A percentile compares a stretch with the other conserved stretches of the same genome.
Evolutionary conservation across 306 rosid genomes (phyloP).

Genomic region (Cucurbita maxima): DNA sequence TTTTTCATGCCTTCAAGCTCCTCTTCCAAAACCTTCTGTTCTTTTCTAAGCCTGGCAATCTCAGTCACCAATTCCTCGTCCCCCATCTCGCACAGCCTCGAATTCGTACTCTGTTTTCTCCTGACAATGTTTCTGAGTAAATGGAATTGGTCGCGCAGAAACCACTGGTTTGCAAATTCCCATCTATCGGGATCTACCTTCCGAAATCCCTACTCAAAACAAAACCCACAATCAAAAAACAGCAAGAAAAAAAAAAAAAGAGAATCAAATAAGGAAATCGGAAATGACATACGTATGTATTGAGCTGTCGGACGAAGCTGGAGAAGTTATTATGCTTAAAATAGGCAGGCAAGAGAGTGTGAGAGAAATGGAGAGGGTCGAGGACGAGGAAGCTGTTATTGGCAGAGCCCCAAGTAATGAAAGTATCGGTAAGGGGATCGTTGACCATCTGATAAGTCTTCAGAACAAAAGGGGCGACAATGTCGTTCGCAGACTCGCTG

Average conservation of each 20-base stretch:
- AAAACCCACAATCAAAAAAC: not conserved
- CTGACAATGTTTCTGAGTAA: constrained; percentile 47
- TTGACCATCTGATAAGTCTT: constrained; percentile 84
- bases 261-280: not conserved
- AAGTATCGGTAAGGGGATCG: constrained; percentile 53
- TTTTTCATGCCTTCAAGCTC: constrained; percentile 58
- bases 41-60: constrained; percentile 50
- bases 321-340: constrained; percentile 97
- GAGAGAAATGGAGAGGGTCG: constrained; percentile 65
- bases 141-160: constrained; percentile 67
- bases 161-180: constrained; percentile 97
- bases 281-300: constrained; percentile 45
- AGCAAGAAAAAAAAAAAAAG: not conserved
- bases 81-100: constrained; percentile 3
- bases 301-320: constrained; percentile 92
- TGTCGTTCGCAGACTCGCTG: constrained; percentile 12
- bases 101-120: constrained; percentile 24
- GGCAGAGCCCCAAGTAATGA: constrained; percentile 59
- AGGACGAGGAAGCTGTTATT: constrained; percentile 81
- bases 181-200: constrained; percentile 90
- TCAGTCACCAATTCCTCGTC: constrained; percentile 51
- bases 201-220: constrained; percentile 41
- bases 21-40: constrained; percentile 48
- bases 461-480: constrained; percentile 63
- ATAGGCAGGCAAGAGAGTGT: constrained; percentile 50